phyloP scores from a whole-genome alignment of 2,329 filamentous ascomycete species.

The Sclerotinia sclerotiorum region DNA sequence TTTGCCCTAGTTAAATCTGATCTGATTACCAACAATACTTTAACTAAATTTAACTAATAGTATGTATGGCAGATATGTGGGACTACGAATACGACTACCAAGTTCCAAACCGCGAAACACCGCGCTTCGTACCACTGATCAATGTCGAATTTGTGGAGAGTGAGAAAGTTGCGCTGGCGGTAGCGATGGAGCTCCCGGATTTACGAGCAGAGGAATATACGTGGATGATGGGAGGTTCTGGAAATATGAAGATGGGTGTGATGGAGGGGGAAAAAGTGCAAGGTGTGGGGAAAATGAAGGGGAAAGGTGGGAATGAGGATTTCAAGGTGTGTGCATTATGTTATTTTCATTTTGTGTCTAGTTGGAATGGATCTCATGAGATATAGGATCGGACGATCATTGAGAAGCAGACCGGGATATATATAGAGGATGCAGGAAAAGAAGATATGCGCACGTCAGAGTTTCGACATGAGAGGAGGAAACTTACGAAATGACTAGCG shows the following conservation, averaged over 20 bases:
- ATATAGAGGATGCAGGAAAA: background rate
- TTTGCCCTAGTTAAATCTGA: no score
- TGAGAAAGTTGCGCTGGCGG: background rate
- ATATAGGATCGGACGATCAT: background rate
- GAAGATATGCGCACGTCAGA: background rate
- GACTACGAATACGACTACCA: background rate
- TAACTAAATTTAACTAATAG: background rate
- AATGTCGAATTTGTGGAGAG: background rate
- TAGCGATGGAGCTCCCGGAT: background rate
- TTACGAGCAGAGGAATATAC: background rate
- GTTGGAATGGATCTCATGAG: background rate
- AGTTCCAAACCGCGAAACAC: background rate
- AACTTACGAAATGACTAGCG: background rate
- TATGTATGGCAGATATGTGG: background rate
- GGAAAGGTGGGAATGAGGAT: background rate
- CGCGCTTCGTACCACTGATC: background rate
- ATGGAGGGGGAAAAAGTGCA: fast-evolving
- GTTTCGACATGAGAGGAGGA: no score
- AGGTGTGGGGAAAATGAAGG: no score
- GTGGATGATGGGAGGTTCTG: background rate
- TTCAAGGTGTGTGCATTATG: background rate
- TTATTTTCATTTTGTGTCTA: background rate
- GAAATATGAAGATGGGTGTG: background rate
- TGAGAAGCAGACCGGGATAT: no score
- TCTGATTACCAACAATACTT: no score